phyloP scores from a whole-genome alignment of 2,329 filamentous ascomycete genomes.

The Colletotrichum zoysiae region DNA sequence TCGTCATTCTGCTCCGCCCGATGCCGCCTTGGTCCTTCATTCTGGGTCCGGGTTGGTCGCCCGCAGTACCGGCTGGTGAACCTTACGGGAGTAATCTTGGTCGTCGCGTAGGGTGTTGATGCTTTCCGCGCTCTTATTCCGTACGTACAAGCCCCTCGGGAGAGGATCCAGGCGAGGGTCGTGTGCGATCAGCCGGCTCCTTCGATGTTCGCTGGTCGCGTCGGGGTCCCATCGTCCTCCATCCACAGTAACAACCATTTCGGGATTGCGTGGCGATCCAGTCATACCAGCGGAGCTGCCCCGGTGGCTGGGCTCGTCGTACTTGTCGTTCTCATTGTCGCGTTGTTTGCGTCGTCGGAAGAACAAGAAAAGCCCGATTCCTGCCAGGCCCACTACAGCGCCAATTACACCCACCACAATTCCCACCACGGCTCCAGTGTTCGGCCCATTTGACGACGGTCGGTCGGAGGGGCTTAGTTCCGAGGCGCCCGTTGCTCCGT shows the following conservation, averaged over 20 bases:
- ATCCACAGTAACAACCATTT: slow-evolving; percentile 54
- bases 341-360: slow-evolving; percentile 60
- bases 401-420: slow-evolving; percentile 54
- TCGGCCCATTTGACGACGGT: slow-evolving; percentile 48
- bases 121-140: slow-evolving; percentile 72
- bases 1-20: slow-evolving; percentile 28
- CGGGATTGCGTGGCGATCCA: slow-evolving; percentile 56
- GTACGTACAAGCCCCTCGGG: slow-evolving; percentile 67
- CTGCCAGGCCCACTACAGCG: slow-evolving; percentile 55
- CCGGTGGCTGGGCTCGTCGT: slow-evolving; percentile 60
- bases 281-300: slow-evolving; percentile 65
- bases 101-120: slow-evolving; percentile 74
- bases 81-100: slow-evolving; percentile 73
- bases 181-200: slow-evolving; percentile 68
- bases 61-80: slow-evolving; percentile 69
- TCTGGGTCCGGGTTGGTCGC: slow-evolving; percentile 72
- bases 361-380: slow-evolving; percentile 56
- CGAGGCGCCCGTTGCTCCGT: slow-evolving; percentile 35
- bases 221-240: slow-evolving; percentile 44
- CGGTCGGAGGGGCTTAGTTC: slow-evolving; percentile 10
- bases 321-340: slow-evolving; percentile 57
- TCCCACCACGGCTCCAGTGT: slow-evolving; percentile 63
- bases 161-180: slow-evolving; percentile 75
- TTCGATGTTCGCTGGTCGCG: slow-evolving; percentile 44
- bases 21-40: slow-evolving; percentile 13